Base-by-base conservation (phyloP, 306 rosid genomes). In the Leucaena leucocephala region DNA sequence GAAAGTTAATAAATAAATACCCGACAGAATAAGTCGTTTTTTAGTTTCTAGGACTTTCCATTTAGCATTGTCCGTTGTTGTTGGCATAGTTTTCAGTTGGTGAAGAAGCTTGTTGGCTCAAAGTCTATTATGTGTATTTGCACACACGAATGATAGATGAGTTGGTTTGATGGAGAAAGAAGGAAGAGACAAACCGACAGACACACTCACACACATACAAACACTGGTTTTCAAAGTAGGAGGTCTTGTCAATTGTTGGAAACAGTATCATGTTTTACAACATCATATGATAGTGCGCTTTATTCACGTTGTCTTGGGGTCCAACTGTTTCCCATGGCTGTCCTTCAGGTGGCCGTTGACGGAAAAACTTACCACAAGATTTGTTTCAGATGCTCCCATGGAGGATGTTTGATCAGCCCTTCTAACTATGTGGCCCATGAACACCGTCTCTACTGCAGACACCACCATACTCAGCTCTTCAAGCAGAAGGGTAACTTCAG, bases 381-480 rank as follows among this genome's bases (percentile, higher is more conserved):
- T 66, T 95, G 98, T 78, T 95, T 92, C 84, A 87, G 91, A 89
- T 91, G 99, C 85, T 73, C 82, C 35, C 97, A 93, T 85, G 97
- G 98, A 67, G 97, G 98, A 21, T 93, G 99, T 78, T 80, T 91
- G 58, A 93, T 96, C 22, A 93, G 94, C 82, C 98, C 98, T 55
- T 96, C 99, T 74, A 96, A 89, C 82, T 96, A 93, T 75, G 88
- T 93, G 48, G 93, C 99, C 4, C 99, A 93, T 22, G 97, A 96
- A 77, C 96, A 91, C 50, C 90, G 83, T 74, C 87, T 96, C 40
- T 96, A 96, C 74, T 96, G 99, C 52, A 93, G 84, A 88, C 98
- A 91, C 66, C 99, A 96, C 84, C 97, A 93, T 62, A 85, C 83
- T 83, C 99, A 96, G 78, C 93, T 96, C 77, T 96, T 93, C 88